Conservation (phyloP, 495 filamentous ascomycete species). For the Neurospora discreta region DNA sequence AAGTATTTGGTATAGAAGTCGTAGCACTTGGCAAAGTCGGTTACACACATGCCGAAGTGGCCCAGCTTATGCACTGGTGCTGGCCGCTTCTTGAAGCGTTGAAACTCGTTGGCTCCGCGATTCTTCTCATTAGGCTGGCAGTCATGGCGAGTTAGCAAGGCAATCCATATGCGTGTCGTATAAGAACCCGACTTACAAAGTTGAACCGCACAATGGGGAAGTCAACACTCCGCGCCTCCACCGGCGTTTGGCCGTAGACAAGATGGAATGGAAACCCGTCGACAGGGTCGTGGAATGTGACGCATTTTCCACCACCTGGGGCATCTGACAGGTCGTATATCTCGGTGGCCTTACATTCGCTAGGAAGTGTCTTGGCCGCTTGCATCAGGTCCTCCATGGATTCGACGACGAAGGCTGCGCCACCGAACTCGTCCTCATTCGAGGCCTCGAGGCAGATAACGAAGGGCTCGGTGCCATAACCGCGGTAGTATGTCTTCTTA, state of each 20-base stretch:
- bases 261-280: conserved; percentile 50
- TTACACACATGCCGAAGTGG: conserved; percentile 57
- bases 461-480: conserved; percentile 51
- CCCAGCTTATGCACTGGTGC: conserved; percentile 65
- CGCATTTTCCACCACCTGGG: conserved; percentile 46
- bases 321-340: conserved; percentile 42
- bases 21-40: conserved; percentile 44
- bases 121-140: conserved; percentile 36
- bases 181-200: conserved; percentile 14
- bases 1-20: conserved; percentile 56
- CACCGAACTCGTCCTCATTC: conserved; percentile 40
- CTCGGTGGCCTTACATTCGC: conserved; percentile 26
- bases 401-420: conserved; percentile 44
- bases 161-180: not conserved
- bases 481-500: conserved; percentile 45
- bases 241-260: conserved; percentile 41
- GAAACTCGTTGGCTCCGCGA: conserved; percentile 33
- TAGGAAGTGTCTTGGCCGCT: conserved; percentile 32
- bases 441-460: conserved; percentile 39
- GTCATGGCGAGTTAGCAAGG: not conserved
- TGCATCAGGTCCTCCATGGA: conserved; percentile 43
- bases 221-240: conserved; percentile 20
- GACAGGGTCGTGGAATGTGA: conserved; percentile 48
- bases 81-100: conserved; percentile 50
- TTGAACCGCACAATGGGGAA: conserved; percentile 38